A percentile compares a stretch with the other conserved stretches of the same genome.
These are phyloP conservation scores for Lasiosphaeriaceae sp. DNA, from an alignment of 495 filamentous ascomycete species.

Conservation along the genomic window DNA sequence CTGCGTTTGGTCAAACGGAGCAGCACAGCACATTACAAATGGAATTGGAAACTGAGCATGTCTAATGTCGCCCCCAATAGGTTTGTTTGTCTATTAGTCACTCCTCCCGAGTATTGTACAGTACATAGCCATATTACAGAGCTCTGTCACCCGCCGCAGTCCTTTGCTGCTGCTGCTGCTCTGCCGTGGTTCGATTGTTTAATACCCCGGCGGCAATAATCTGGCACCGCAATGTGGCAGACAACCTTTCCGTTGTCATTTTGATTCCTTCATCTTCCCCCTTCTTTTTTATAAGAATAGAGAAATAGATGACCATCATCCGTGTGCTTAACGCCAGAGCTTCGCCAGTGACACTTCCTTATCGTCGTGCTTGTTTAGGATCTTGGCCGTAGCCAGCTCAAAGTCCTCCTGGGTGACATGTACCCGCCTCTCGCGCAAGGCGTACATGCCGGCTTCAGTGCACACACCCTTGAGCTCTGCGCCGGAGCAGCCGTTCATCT, in stretches of 20 bases:
- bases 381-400: conserved; percentile 97
- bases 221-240: too few relatives aligned
- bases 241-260: too few relatives aligned
- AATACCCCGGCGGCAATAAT: too few relatives aligned
- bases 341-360: conserved; percentile 65
- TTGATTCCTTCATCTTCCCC: too few relatives aligned
- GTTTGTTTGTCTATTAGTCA: conserved; percentile 8
- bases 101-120: conserved; percentile 9
- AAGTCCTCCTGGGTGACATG: conserved; percentile 99
- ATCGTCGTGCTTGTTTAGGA: conserved; percentile 99
- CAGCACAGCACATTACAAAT: too few relatives aligned
- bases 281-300: too few relatives aligned
- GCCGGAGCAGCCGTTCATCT: conserved; percentile 98
- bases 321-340: conserved; percentile 35
- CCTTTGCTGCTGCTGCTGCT: too few relatives aligned
- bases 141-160: background rate
- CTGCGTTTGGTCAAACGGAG: too few relatives aligned
- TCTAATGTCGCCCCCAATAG: too few relatives aligned
- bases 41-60: too few relatives aligned
- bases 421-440: conserved; percentile 87
- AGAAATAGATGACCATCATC: too few relatives aligned
- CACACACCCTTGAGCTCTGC: conserved; percentile 97
- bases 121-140: conserved; percentile 1
- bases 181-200: too few relatives aligned
- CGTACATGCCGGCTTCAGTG: conserved; percentile 97